Conservation (phyloP, 2,329 filamentous ascomycete genomes). For the Neoascochyta sp. region DNA sequence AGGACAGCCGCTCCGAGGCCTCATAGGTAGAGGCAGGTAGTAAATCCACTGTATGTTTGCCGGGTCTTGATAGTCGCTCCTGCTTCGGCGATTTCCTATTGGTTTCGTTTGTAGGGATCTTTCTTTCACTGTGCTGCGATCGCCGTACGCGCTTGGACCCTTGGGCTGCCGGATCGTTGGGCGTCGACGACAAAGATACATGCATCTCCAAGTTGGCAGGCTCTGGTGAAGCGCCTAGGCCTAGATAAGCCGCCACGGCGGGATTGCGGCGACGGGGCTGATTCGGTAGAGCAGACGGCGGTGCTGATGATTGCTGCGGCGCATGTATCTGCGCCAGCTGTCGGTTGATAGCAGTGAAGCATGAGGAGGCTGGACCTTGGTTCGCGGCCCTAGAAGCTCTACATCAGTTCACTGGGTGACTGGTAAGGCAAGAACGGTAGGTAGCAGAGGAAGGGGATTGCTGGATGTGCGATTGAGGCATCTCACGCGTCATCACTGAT, state of each 20-base stretch:
- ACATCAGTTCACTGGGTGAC: constrained; percentile 8
- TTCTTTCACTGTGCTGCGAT: constrained; percentile 2
- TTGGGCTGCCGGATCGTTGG: constrained; percentile 1
- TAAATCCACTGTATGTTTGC: constrained; percentile 1
- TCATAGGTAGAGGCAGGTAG: neutral
- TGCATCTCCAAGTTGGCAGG: constrained; percentile 16
- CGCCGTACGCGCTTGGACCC: constrained; percentile 12
- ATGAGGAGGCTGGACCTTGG: constrained; percentile 5
- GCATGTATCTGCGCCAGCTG: constrained; percentile 6
- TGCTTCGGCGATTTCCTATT: constrained; percentile 7
- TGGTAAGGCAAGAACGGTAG: neutral
- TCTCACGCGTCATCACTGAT: constrained; percentile 23
- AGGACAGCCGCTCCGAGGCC: neutral
- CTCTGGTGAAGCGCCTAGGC: constrained; percentile 16
- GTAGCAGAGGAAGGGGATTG: constrained; percentile 3
- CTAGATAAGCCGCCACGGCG: constrained; percentile 28
- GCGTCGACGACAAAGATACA: constrained; percentile 7
- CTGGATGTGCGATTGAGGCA: constrained; percentile 12
- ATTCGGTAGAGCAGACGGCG: constrained; percentile 3
- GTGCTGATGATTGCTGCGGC: constrained; percentile 9
- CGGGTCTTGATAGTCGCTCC: constrained; percentile 8
- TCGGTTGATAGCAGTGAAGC: constrained; percentile 29
- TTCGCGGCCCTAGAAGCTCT: constrained; percentile 3
- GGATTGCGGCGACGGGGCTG: constrained; percentile 17
- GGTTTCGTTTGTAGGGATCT: neutral